Evolutionary conservation across 1,284 basidiomycete genomes (phyloP).

Genomic region (Volvariella surrecta): DNA sequence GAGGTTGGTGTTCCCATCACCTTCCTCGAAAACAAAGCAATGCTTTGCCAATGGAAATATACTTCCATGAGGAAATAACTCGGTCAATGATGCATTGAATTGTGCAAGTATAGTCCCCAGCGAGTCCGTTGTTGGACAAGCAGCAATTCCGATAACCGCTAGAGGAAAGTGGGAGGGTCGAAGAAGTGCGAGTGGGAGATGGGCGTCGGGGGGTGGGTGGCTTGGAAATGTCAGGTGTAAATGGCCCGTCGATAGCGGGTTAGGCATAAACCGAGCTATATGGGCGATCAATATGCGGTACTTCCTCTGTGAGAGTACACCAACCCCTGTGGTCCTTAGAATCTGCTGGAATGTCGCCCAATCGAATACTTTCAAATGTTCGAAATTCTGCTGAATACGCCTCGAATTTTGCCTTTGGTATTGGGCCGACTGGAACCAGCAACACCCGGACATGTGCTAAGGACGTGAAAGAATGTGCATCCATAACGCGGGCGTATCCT

Average conservation of each 20-base stretch:
- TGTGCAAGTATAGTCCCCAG: constrained; percentile 55
- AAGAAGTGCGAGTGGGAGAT: constrained; percentile 52
- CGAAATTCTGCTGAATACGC: constrained; percentile 63
- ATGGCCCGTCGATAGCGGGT: constrained; percentile 63
- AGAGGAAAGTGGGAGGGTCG: constrained; percentile 74
- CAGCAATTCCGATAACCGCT: constrained; percentile 72
- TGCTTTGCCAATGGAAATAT: constrained; percentile 70
- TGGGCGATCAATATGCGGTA: constrained; percentile 9
- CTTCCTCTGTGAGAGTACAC: constrained; percentile 11
- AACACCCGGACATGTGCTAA: constrained; percentile 73
- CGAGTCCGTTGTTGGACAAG: constrained; percentile 50
- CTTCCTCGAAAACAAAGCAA: constrained; percentile 76
- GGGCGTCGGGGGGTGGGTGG: constrained; percentile 57
- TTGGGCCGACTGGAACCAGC: constrained; percentile 69
- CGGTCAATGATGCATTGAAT: constrained; percentile 50
- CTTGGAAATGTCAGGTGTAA: constrained; percentile 67
- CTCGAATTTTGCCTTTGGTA: constrained; percentile 55
- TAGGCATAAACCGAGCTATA: constrained; percentile 75
- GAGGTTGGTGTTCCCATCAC: constrained; percentile 45
- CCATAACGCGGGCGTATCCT: constrained; percentile 34
- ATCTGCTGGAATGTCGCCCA: constrained; percentile 75
- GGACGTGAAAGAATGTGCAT: constrained; percentile 64
- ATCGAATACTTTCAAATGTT: constrained; percentile 59
- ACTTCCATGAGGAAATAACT: constrained; percentile 56
- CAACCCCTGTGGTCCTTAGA: constrained; percentile 70